Percentiles rank a stretch among this genome's conserved stretches.
Evolutionary conservation across 2,329 filamentous ascomycete genomes (phyloP).

Genomic region (Dactylellina sp.): DNA sequence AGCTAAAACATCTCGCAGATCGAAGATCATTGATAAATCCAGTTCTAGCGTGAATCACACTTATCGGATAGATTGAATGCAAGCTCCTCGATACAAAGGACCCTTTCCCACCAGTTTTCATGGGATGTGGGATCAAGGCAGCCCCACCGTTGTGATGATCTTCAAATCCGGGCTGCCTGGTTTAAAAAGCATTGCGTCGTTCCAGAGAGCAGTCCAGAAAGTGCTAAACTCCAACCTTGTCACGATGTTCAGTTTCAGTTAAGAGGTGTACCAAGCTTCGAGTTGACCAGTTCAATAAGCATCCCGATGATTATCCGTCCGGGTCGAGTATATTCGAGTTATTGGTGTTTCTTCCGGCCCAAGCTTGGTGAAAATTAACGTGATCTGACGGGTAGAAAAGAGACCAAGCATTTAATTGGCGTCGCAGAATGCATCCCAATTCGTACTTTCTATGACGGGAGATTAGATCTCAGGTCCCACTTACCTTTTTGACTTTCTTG

Average conservation of each 20-base stretch:
- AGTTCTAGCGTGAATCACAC: conserved; percentile 22
- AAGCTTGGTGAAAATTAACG: conserved; percentile 26
- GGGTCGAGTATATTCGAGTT: conserved; percentile 8
- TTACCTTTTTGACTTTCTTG: background rate
- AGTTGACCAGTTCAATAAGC: conserved; percentile 13
- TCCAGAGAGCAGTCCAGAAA: too few relatives aligned
- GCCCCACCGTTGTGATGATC: conserved; percentile 18
- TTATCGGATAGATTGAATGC: conserved; percentile 25
- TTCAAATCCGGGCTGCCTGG: conserved; percentile 15
- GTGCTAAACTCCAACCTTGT: too few relatives aligned
- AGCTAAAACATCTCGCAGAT: conserved; percentile 42
- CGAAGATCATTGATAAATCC: conserved; percentile 39
- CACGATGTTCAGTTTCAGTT: conserved; percentile 13
- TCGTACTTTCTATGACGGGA: conserved; percentile 24
- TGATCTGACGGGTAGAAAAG: conserved; percentile 22
- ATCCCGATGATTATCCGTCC: conserved; percentile 1
- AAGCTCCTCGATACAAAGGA: conserved; percentile 39
- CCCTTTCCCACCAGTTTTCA: conserved; percentile 12
- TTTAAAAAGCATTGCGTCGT: background rate
- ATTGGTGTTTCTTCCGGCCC: conserved; percentile 3
- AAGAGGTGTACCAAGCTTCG: conserved; percentile 41
- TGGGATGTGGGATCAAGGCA: conserved; percentile 33
- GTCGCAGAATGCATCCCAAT: conserved; percentile 50
- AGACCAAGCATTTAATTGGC: conserved; percentile 25
- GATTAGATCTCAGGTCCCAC: conserved; percentile 38